A percentile compares a stretch with the other conserved stretches of the same genome.
Evolutionary conservation across 805 yeast genomes (phyloP).

Genomic region (Nakazawaea peltata): DNA sequence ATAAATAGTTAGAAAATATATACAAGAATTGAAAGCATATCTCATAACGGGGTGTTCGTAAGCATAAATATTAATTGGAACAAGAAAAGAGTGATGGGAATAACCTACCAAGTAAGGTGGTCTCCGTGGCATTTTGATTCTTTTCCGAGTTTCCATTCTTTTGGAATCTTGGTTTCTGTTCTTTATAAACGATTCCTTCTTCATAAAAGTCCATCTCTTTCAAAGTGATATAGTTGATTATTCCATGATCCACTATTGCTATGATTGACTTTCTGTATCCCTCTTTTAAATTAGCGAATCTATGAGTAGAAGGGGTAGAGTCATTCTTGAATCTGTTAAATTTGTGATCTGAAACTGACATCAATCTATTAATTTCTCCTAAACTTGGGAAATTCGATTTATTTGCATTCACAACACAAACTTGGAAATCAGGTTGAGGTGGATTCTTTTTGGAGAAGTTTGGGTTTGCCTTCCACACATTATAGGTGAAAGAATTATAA

Average conservation of each 20-base stretch:
- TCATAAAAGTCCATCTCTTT: constrained; percentile 39
- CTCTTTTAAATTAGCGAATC: constrained; percentile 36
- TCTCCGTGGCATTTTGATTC: too few relatives aligned
- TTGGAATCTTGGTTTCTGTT: background rate
- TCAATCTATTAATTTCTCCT: constrained; percentile 29
- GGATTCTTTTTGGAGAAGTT: constrained; percentile 65
- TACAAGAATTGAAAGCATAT: too few relatives aligned
- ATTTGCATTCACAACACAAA: constrained; percentile 47
- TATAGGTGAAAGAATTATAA: constrained; percentile 32
- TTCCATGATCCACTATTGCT: constrained; percentile 73
- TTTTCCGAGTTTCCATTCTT: too few relatives aligned
- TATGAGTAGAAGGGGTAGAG: constrained; percentile 5
- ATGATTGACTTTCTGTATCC: constrained; percentile 48
- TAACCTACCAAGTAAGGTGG: too few relatives aligned
- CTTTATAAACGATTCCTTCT: constrained; percentile 17
- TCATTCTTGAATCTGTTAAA: background rate
- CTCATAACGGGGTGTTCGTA: too few relatives aligned
- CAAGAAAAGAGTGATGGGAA: too few relatives aligned
- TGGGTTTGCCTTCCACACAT: constrained; percentile 81
- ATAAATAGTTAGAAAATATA: background rate
- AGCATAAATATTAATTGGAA: too few relatives aligned
- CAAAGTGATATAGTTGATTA: constrained; percentile 55
- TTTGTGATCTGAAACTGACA: constrained; percentile 20
- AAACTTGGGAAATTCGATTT: constrained; percentile 37
- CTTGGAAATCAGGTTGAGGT: constrained; percentile 66